These are phyloP conservation scores for Euphrasia confusa DNA, from an alignment of 257 asterid genomes.

Conservation along the genomic window DNA sequence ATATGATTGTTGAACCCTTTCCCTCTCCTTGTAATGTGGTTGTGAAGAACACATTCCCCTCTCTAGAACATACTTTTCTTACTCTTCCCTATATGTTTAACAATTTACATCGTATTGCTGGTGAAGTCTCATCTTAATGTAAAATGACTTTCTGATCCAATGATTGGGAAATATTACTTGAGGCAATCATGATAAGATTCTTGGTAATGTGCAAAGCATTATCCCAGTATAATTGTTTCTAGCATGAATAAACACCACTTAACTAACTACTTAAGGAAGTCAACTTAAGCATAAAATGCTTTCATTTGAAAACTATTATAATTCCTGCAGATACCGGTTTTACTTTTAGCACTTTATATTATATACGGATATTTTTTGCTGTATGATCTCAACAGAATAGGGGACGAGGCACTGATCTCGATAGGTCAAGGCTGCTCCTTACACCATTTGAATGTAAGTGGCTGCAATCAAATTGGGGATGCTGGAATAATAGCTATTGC, in stretches of 20 bases:
- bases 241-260: neutral
- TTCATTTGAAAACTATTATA: neutral
- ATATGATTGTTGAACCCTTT: neutral
- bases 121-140: neutral
- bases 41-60: neutral
- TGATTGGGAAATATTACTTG: neutral
- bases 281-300: neutral
- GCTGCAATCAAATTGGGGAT: slow-evolving; percentile 81
- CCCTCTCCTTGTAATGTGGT: neutral
- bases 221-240: slow-evolving; percentile 10
- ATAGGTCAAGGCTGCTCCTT: slow-evolving; percentile 81
- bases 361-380: slow-evolving; percentile 15
- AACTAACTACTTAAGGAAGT: neutral
- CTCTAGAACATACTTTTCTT: neutral
- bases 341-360: slow-evolving; percentile 11
- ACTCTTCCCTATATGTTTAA: neutral
- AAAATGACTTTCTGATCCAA: neutral
- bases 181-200: neutral
- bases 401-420: slow-evolving; percentile 70
- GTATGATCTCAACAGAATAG: slow-evolving; percentile 50
- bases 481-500: slow-evolving; percentile 82
- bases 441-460: slow-evolving; percentile 71
- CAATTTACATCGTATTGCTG: slow-evolving; percentile 1
- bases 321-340: slow-evolving; percentile 2
- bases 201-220: neutral